Evolutionary conservation across 768 basidiomycete genomes (phyloP), one percentile per base, ranked within the genome.

Genomic region (Trametes punicea): DNA sequence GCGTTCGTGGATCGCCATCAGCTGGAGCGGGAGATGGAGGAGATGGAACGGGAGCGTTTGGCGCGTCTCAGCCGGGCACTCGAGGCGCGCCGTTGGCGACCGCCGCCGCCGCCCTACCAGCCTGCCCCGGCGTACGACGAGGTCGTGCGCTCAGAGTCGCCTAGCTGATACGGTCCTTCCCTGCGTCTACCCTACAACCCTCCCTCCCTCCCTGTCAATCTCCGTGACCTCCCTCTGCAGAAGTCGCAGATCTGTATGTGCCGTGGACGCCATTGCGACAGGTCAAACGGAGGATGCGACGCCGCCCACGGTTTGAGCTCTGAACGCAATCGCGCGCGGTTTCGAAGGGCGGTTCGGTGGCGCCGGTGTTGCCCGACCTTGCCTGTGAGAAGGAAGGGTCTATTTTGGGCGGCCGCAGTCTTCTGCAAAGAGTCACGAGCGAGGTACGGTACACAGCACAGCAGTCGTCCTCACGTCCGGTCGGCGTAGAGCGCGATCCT

Each of bases 91-190:
- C 61, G 49, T 20, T 57, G 70, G 38, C 71, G 63, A 9, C 78
- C 76, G 15, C 79, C 81, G 18, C 77, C 79, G 2, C 81, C 82
- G 39, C 79, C 79, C 1, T 83, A 83, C 64, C 64, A 77, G 45
- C 75, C 74, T n/a, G 74, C 74, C 18, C 81, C 82, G 11, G 75
- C 78, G 3, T 83, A 83, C 62, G 68, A 71, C 4, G 63, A 63
- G 44, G 63, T 62, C 25, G 60, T 46, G 36, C 26, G 31, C 34
- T 33, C 51, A 20, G 57, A 61, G 23, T 52, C 48, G 23, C 39
- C 49, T 16, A 31, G 15, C 4, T 41, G 20, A 25, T n/a, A 8
- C 6, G 30, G 6, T 40, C 40, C 29, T 30, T 20, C 18, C 27
- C 10, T 45, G 10, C 23, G 20, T 30, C 26, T 16, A 13, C 20